Evolutionary conservation across 768 basidiomycete genomes (phyloP).

Genomic region (Symmetrospora coprosmae): DNA sequence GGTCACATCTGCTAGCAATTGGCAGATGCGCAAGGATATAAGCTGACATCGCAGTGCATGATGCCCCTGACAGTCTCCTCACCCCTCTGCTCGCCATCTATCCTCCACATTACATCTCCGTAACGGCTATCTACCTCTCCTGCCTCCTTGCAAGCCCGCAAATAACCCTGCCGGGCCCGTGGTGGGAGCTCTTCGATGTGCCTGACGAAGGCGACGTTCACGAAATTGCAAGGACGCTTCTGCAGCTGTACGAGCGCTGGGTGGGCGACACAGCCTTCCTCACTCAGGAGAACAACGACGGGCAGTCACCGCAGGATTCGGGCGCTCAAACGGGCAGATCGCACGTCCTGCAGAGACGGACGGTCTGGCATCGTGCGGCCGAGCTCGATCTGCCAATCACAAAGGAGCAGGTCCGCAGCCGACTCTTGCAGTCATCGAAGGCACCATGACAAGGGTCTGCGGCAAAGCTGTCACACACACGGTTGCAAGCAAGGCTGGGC

Average conservation of each 20-base stretch:
- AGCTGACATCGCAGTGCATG: background rate
- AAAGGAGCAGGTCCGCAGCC: constrained; percentile 15
- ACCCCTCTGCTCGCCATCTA: constrained; percentile 84
- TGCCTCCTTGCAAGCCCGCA: constrained; percentile 47
- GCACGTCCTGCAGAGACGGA: too few relatives aligned
- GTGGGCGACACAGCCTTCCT: constrained; percentile 8
- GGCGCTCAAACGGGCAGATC: too few relatives aligned
- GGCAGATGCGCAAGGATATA: background rate
- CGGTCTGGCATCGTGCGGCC: constrained; percentile 17
- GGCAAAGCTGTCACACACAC: too few relatives aligned
- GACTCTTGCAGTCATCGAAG: too few relatives aligned
- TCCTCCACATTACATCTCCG: constrained; percentile 75
- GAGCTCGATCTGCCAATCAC: constrained; percentile 20
- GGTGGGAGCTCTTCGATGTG: constrained; percentile 93
- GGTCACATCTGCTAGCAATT: too few relatives aligned
- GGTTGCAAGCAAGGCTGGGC: too few relatives aligned
- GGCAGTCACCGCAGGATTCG: background rate
- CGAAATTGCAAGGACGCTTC: constrained; percentile 17
- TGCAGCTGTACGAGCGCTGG: constrained; percentile 29
- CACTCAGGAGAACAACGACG: background rate
- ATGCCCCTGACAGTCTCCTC: constrained; percentile 54
- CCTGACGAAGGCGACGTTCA: constrained; percentile 25
- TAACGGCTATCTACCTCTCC: constrained; percentile 72
- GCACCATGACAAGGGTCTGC: too few relatives aligned
- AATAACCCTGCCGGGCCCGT: constrained; percentile 59